Percentiles rank a stretch among this genome's conserved stretches.
phyloP scores from a whole-genome alignment of 768 basidiomycete genomes.

The Agrocybe pediades region DNA sequence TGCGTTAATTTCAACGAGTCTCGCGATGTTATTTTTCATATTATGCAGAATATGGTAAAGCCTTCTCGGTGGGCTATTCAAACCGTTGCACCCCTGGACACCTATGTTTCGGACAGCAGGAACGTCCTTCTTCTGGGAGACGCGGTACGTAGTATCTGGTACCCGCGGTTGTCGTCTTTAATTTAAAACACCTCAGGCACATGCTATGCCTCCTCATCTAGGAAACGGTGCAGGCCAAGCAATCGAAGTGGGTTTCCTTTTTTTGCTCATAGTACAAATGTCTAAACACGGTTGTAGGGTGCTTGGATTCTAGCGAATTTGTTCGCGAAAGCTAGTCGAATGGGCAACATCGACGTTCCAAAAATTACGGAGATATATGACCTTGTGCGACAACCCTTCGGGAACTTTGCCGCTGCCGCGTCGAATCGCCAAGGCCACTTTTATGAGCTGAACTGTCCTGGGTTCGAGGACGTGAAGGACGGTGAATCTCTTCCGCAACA shows the following conservation, averaged over 20 bases:
- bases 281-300: constrained; percentile 10
- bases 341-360: neutral
- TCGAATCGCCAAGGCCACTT: constrained; percentile 9
- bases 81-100: constrained; percentile 34
- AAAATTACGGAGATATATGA: constrained; percentile 16
- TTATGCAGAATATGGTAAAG: constrained; percentile 30
- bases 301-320: constrained; percentile 14
- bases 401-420: constrained; percentile 11
- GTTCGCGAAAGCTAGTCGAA: constrained; percentile 4
- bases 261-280: neutral
- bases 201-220: constrained; percentile 48
- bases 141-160: constrained; percentile 29
- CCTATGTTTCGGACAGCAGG: constrained; percentile 30
- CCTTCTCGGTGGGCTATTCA: constrained; percentile 45
- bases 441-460: constrained; percentile 14
- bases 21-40: neutral
- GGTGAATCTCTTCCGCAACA: constrained; percentile 11
- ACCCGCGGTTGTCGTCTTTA: neutral
- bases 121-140: constrained; percentile 47
- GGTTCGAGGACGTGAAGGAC: constrained; percentile 17
- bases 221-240: constrained; percentile 26
- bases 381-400: constrained; percentile 13
- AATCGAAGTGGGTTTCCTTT: constrained; percentile 17
- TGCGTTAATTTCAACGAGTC: neutral
- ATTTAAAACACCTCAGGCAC: constrained; percentile 31